Percentiles rank a stretch among this genome's conserved stretches.
Evolutionary conservation across 1,139 yeast genomes (phyloP).

Genomic region (Sugiyamaella pinicola): DNA sequence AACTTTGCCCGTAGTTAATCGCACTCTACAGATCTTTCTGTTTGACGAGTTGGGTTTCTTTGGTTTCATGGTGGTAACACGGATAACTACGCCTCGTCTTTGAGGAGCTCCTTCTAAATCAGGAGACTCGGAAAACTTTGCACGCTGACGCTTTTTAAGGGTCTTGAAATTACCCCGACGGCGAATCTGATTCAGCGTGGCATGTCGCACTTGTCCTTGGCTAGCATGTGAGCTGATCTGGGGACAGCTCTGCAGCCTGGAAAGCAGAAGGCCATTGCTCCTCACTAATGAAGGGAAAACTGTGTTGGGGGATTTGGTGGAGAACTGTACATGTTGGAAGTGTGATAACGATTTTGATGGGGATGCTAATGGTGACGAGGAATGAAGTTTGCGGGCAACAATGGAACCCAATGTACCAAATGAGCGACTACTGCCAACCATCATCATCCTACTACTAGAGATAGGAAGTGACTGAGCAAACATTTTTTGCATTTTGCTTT

Average conservation of each 20-base stretch:
- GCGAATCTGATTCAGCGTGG: constrained; percentile 38
- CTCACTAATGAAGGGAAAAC: neutral
- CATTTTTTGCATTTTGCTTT: neutral
- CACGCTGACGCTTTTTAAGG: constrained; percentile 39
- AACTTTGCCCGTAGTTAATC: constrained; percentile 86
- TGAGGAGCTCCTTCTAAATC: constrained; percentile 82
- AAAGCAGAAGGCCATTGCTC: neutral
- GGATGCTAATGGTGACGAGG: neutral
- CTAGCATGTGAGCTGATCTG: constrained; percentile 14
- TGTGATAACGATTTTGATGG: neutral
- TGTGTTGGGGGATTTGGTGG: neutral
- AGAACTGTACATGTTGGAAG: neutral
- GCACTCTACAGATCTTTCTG: constrained; percentile 94
- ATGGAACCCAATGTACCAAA: neutral
- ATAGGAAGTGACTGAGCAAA: neutral
- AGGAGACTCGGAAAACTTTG: constrained; percentile 73
- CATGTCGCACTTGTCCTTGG: constrained; percentile 26
- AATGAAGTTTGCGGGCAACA: neutral
- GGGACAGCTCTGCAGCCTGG: neutral
- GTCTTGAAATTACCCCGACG: constrained; percentile 41
- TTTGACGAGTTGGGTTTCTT: constrained; percentile 98
- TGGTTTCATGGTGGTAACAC: constrained; percentile 94
- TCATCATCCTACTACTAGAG: neutral
- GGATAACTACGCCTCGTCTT: constrained; percentile 88
- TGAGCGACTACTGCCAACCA: neutral